A percentile compares a stretch with the other conserved stretches of the same genome.
These are phyloP conservation scores for Paramyrothecium sp. DNA, from an alignment of 2,329 filamentous ascomycete species.

Conservation along the genomic window DNA sequence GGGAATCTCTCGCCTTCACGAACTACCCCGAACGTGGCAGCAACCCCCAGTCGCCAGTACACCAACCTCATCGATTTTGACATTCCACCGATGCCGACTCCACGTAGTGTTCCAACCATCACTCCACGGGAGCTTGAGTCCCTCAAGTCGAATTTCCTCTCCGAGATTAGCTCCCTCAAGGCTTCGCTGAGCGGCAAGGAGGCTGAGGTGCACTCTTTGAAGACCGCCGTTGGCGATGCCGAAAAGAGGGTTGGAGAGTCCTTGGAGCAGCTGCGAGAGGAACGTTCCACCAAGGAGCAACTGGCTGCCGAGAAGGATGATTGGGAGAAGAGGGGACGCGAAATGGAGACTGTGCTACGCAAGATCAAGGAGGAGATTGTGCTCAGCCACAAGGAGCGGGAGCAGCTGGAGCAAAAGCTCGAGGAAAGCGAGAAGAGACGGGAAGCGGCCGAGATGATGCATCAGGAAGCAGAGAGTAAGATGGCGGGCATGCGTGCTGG, in stretches of 20 bases:
- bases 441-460: slow-evolving; percentile 72
- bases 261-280: slow-evolving; percentile 79
- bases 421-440: slow-evolving; percentile 75
- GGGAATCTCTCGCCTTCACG: slow-evolving; percentile 27
- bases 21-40: slow-evolving; percentile 24
- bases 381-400: slow-evolving; percentile 74
- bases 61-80: slow-evolving; percentile 74
- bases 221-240: slow-evolving; percentile 83
- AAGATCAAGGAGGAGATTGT: slow-evolving; percentile 82
- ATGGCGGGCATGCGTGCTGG: slow-evolving; percentile 71
- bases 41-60: slow-evolving; percentile 54
- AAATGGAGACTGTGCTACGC: slow-evolving; percentile 79
- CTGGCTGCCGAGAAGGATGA: slow-evolving; percentile 72
- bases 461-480: slow-evolving; percentile 73
- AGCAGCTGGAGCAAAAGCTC: slow-evolving; percentile 72
- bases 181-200: slow-evolving; percentile 91
- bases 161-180: slow-evolving; percentile 91
- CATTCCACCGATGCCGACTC: slow-evolving; percentile 89
- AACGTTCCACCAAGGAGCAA: slow-evolving; percentile 67
- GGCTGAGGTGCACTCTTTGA: slow-evolving; percentile 84
- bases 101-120: slow-evolving; percentile 84
- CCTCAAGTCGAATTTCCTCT: slow-evolving; percentile 85
- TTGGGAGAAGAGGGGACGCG: slow-evolving; percentile 81
- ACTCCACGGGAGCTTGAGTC: slow-evolving; percentile 91
- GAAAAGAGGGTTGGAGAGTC: slow-evolving; percentile 89